These are phyloP conservation scores for Hemerocallis citrina DNA, from an alignment of 106 monocot species.

Conservation along the genomic window DNA sequence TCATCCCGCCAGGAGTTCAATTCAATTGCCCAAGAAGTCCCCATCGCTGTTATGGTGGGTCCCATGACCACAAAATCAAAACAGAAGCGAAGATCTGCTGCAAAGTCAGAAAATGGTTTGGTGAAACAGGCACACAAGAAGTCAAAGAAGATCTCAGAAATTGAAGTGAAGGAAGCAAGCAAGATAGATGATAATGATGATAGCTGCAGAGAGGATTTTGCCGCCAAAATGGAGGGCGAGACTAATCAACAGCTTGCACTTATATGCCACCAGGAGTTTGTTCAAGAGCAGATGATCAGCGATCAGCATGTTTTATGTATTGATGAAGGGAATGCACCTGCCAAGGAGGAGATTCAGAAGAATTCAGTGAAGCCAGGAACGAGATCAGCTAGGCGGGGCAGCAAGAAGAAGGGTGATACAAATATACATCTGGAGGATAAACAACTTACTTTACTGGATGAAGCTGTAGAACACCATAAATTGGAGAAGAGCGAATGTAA, in stretches of 20 bases:
- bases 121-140: slow-evolving; percentile 37
- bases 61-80: slow-evolving; percentile 5
- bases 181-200: slow-evolving; percentile 8
- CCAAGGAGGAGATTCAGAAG: slow-evolving; percentile 8
- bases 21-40: background rate
- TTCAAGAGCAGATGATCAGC: background rate
- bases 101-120: slow-evolving; percentile 15
- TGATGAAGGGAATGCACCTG: background rate
- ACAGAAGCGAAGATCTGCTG: slow-evolving; percentile 2
- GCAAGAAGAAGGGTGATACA: slow-evolving; percentile 8
- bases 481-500: background rate
- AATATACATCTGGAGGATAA: slow-evolving; percentile 7
- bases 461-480: slow-evolving; percentile 1
- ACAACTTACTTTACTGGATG: slow-evolving; percentile 2
- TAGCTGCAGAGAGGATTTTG: slow-evolving; percentile 3
- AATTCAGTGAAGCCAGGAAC: slow-evolving; percentile 20
- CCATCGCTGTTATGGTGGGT: background rate
- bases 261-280: slow-evolving; percentile 1
- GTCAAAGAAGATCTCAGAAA: slow-evolving; percentile 64
- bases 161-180: slow-evolving; percentile 23
- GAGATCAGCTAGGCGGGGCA: slow-evolving; percentile 5
- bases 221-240: background rate
- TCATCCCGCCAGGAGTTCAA: background rate
- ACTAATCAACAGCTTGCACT: slow-evolving; percentile 11
- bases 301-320: background rate